Evolutionary conservation across 805 yeast species (phyloP).

Genomic region (Alloascoidea africana): DNA sequence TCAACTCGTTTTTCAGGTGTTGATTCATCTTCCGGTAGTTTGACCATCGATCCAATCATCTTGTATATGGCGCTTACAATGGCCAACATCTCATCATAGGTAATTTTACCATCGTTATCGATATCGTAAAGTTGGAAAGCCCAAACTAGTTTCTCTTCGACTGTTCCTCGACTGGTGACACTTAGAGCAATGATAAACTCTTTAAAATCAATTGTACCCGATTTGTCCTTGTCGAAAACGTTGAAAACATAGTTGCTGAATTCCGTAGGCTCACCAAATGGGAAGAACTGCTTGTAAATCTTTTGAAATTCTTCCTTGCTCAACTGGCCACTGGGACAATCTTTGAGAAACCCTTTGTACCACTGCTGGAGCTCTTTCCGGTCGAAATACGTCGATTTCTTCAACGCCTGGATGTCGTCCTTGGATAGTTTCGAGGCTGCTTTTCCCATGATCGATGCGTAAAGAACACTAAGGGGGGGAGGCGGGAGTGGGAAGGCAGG

Average conservation of each 20-base stretch:
- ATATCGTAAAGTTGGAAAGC: constrained; percentile 63
- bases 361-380: constrained; percentile 75
- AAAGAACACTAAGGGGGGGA: no score
- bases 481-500: no score
- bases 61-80: constrained; percentile 57
- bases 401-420: constrained; percentile 55
- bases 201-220: constrained; percentile 56
- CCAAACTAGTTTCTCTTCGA: constrained; percentile 72
- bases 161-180: constrained; percentile 53
- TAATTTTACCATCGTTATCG: constrained; percentile 46
- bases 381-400: constrained; percentile 66
- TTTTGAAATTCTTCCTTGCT: constrained; percentile 63
- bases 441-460: constrained; percentile 57
- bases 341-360: constrained; percentile 75
- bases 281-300: constrained; percentile 73
- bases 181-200: constrained; percentile 64
- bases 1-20: constrained; percentile 62
- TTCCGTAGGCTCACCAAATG: constrained; percentile 76
- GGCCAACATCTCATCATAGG: constrained; percentile 46
- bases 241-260: constrained; percentile 61
- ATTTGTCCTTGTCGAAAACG: constrained; percentile 54
- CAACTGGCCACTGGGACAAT: constrained; percentile 64
- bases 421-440: constrained; percentile 66
- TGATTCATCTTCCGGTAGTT: constrained; percentile 54
- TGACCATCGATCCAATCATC: constrained; percentile 73